phyloP scores from a whole-genome alignment of 306 rosid species.

The Luffa acutangula region DNA sequence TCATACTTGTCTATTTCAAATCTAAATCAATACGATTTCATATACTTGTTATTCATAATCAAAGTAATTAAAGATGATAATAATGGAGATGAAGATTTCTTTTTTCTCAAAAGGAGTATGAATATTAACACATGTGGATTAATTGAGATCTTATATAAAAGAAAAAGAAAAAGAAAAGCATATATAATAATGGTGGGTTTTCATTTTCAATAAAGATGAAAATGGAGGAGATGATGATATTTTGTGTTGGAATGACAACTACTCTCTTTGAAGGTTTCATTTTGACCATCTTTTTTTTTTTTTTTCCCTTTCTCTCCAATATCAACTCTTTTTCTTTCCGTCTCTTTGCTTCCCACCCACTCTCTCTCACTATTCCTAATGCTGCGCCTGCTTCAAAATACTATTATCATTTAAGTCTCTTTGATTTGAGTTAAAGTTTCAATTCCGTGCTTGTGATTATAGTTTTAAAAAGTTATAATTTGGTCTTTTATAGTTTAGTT shows the following conservation, averaged over 20 bases:
- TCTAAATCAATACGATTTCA: too few species aligned
- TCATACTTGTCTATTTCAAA: too few species aligned
- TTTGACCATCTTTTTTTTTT: constrained; percentile 82
- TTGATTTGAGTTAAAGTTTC: too few species aligned
- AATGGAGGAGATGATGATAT: constrained; percentile 41
- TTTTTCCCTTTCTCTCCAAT: neutral
- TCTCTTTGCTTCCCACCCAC: constrained; percentile 1
- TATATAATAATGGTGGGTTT: constrained; percentile 46
- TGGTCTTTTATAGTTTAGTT: too few species aligned
- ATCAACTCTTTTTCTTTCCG: constrained; percentile 12
- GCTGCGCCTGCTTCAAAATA: neutral
- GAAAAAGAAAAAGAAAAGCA: neutral
- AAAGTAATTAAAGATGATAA: too few species aligned
- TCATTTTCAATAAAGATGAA: constrained; percentile 80
- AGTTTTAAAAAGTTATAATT: too few species aligned
- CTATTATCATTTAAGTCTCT: too few species aligned
- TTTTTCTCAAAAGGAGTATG: too few species aligned
- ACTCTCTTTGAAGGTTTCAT: constrained; percentile 53
- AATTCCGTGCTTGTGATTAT: too few species aligned
- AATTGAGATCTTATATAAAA: neutral
- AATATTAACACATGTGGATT: neutral
- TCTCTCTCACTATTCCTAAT: neutral
- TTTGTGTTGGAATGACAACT: constrained; percentile 29
- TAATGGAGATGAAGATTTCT: too few species aligned
- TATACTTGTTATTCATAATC: too few species aligned